Evolutionary conservation across 805 yeast species (phyloP).

Genomic region (Crinitomyces ghanaensis): DNA sequence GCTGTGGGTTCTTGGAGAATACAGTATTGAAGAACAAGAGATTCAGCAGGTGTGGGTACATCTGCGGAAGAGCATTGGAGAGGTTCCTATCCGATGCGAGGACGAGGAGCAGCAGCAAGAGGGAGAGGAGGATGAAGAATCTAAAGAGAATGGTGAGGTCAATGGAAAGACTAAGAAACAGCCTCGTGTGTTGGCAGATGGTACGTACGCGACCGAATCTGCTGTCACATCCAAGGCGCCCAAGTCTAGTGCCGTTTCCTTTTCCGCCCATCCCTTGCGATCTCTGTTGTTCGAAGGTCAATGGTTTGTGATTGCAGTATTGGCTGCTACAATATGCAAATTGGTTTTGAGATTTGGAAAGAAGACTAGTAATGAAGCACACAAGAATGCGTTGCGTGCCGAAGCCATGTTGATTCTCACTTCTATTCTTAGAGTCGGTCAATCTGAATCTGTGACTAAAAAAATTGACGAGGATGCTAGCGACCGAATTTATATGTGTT

Average conservation of each 20-base stretch:
- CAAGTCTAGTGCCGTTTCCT: slow-evolving; percentile 29
- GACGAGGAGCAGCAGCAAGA: slow-evolving; percentile 28
- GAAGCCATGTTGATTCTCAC: slow-evolving; percentile 92
- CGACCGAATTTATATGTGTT: slow-evolving; percentile 86
- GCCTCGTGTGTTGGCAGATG: slow-evolving; percentile 93
- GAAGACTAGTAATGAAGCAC: slow-evolving; percentile 37
- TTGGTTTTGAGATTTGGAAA: slow-evolving; percentile 66
- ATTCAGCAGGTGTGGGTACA: slow-evolving; percentile 81
- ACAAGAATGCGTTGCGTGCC: slow-evolving; percentile 76
- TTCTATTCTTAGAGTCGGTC: slow-evolving; percentile 80
- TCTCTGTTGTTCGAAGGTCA: slow-evolving; percentile 76
- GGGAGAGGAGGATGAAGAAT: slow-evolving; percentile 13
- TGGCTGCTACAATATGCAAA: slow-evolving; percentile 81
- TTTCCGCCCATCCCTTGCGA: slow-evolving; percentile 57
- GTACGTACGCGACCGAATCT: slow-evolving; percentile 94
- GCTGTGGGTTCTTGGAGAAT: slow-evolving; percentile 94
- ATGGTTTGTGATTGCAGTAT: slow-evolving; percentile 78
- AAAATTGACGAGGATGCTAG: slow-evolving; percentile 91
- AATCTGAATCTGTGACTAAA: slow-evolving; percentile 53
- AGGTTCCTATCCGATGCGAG: slow-evolving; percentile 65
- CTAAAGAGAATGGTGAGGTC: slow-evolving; percentile 25
- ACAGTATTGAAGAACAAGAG: slow-evolving; percentile 55
- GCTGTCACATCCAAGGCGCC: slow-evolving; percentile 40
- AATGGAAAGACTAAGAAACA: slow-evolving; percentile 31
- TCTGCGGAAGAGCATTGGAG: slow-evolving; percentile 75